Conservation (phyloP, 2,329 filamentous ascomycete genomes). For the Colletotrichum lini region DNA sequence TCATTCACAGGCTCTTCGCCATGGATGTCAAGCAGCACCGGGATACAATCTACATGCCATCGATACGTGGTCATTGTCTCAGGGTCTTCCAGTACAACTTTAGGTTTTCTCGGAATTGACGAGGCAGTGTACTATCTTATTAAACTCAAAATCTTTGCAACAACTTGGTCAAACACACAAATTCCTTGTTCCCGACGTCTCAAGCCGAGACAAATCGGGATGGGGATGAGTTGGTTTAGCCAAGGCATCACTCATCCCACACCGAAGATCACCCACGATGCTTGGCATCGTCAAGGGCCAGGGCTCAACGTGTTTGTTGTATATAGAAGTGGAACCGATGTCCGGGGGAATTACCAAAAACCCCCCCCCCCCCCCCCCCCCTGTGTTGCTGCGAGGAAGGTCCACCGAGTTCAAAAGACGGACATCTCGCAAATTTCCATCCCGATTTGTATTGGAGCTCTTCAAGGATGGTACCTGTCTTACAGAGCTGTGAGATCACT, state of each 20-base stretch:
- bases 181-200: background rate
- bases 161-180: background rate
- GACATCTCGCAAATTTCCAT: constrained; percentile 9
- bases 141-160: constrained; percentile 16
- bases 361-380: constrained; percentile 17
- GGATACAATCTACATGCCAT: constrained; percentile 21
- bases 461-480: background rate
- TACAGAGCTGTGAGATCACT: background rate
- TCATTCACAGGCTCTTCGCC: background rate
- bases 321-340: constrained; percentile 13
- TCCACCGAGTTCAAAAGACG: background rate
- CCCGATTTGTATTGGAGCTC: background rate
- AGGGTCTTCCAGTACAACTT: constrained; percentile 1
- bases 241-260: background rate
- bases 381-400: background rate
- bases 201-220: background rate
- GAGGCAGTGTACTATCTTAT: constrained; percentile 20
- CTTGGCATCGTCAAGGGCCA: constrained; percentile 26
- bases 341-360: constrained; percentile 1
- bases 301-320: constrained; percentile 15
- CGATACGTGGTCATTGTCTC: constrained; percentile 10
- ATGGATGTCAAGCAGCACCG: background rate
- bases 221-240: background rate
- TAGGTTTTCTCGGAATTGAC: constrained; percentile 22
- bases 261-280: constrained; percentile 4